Evolutionary conservation across 257 asterid genomes (phyloP), one percentile per base, ranked within the genome.

Genomic region (Striga asiatica): DNA sequence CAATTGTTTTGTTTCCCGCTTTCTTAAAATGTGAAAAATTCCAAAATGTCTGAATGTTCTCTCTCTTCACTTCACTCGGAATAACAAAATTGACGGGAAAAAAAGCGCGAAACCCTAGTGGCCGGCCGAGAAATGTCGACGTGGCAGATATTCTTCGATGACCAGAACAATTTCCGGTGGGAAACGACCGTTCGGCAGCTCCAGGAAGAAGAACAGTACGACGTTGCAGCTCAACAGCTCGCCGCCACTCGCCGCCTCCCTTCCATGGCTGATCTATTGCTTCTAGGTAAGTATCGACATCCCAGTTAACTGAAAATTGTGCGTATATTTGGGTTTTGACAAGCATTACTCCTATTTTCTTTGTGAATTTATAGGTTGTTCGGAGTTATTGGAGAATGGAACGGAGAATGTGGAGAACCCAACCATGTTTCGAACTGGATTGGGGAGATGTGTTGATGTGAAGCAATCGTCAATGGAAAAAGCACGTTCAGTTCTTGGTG

Each of bases 191-290:
- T 75, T 24, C 70, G 65, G 31, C 66, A 66, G 58, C 72, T 61
- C 8, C 61, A 46, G 20, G 34, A 19, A 24, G 73, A 58, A 19
- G 71, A 67, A 51, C 24, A 72, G 2, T 41, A 45, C 60, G 61
- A 61, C 23, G 48, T 60, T 62, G 71, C 31, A 58, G 50, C 69
- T 61, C 78, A 54, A 8, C 61, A 45, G 13, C 70, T 55, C 46
- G 46, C 56, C 7, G 71, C 48, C 29, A 21, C 76, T 54, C 68
- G 54, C 43, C 89, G 76, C 59, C 82, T 92, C 43, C 97, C 96
- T 54, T 84, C 97, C 27, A 82, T 92, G 87, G 59, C 80, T 50
- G 97, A 92, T 69, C 81, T 92, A 50, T 75, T 92, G 73, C 85
- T 81, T 62, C 80, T 80, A 73, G 98, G 98, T 66, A 75, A 28